Evolutionary conservation across 1,139 yeast genomes (phyloP), one percentile per base, ranked within the genome.

Genomic region (Kodamaea derodonti): DNA sequence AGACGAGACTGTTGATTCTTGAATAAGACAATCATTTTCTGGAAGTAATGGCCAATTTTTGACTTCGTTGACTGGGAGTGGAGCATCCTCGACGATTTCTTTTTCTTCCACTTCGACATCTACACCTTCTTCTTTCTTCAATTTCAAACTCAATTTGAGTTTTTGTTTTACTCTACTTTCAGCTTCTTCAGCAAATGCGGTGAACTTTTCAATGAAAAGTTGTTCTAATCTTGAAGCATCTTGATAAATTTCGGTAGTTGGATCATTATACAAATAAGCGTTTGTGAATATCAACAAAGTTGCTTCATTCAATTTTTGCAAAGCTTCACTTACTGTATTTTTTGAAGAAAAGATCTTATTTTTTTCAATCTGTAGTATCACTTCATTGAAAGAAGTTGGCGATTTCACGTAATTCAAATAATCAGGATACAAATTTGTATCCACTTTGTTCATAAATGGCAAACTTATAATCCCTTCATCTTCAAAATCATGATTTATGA

Each of bases 371-470:
- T 65, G 65, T 11, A 54, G 54, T 35, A 65, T 57, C 11, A 80
- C 68, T 30, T 62, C 58, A 32, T 65, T 65, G 47, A 80, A 69
- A 1, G 84, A 72, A 42, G 79, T 76, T 15, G 85, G 86, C 30
- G 63, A 62, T 30, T 71, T 62, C 22, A 80, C 75, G 11, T 74
- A 62, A 38, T 69, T 69, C 49, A 71, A 71, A 53, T 79, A 79
- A 42, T 78, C 84, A 1, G 84, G 81, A 40, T 78, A 80, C 35
- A 71, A 72, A 15, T 67, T 69, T 14, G 64, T 65, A 46, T 75
- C 77, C 5, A 78, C 79, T 34, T 72, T 68, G 15, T 78, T 80
- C 58, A 76, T 49, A 45, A 78, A 79, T 0, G 84, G 83, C 2
- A 65, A 73, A 40, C 80, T 67, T 12, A 78, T 56, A 24, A 65